Conservation (phyloP, 2,329 filamentous ascomycete species). For the Phyllosticta citriasiana region DNA sequence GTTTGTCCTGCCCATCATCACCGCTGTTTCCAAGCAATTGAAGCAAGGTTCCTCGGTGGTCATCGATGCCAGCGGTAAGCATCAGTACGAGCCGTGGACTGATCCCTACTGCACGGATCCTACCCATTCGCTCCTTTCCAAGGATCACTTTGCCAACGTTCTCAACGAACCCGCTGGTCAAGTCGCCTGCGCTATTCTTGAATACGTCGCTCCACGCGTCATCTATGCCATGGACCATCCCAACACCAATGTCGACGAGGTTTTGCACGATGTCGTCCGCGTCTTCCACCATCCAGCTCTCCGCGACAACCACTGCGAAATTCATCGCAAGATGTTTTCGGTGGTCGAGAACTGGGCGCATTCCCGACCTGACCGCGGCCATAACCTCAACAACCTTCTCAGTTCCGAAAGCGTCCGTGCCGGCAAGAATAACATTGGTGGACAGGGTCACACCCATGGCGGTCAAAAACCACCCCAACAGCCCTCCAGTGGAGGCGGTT, state of each 20-base stretch:
- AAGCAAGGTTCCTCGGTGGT: slow-evolving; percentile 75
- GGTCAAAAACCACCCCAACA: not conserved
- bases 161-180: slow-evolving; percentile 40
- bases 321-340: slow-evolving; percentile 81
- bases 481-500: not conserved
- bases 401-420: slow-evolving; percentile 72
- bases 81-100: slow-evolving; percentile 42
- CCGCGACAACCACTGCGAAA: slow-evolving; percentile 63
- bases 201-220: slow-evolving; percentile 79
- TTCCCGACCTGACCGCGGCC: slow-evolving; percentile 53
- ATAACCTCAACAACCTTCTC: slow-evolving; percentile 63
- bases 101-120: slow-evolving; percentile 39
- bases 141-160: slow-evolving; percentile 43
- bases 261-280: slow-evolving; percentile 68
- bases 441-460: slow-evolving; percentile 11
- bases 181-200: slow-evolving; percentile 50
- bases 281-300: slow-evolving; percentile 88
- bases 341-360: slow-evolving; percentile 76
- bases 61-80: slow-evolving; percentile 41
- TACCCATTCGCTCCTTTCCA: slow-evolving; percentile 42
- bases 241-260: slow-evolving; percentile 70
- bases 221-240: slow-evolving; percentile 91
- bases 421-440: slow-evolving; percentile 63
- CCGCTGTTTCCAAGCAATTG: slow-evolving; percentile 69
- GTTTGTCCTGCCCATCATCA: slow-evolving; percentile 86